Percentiles rank a stretch among this genome's conserved stretches.
These are phyloP conservation scores for Xylaria sp. DNA, from an alignment of 2,329 filamentous ascomycete genomes.

Conservation along the genomic window DNA sequence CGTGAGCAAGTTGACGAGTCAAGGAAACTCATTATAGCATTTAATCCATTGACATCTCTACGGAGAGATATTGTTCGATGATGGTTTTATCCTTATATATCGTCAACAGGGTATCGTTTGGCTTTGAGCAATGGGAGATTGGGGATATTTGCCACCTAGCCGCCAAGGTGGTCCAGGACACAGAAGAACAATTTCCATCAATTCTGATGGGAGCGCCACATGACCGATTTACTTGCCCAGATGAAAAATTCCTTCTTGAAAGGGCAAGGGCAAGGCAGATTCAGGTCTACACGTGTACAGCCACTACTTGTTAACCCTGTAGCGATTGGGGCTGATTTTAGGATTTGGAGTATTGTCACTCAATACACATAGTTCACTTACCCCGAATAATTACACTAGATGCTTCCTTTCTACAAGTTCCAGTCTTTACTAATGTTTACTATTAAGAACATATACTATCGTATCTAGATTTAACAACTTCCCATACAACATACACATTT, in stretches of 20 bases:
- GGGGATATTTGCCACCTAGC: not conserved
- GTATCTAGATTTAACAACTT: no score
- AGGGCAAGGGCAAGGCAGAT: no score
- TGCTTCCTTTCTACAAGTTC: not conserved
- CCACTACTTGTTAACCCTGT: no score
- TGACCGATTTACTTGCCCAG: no score
- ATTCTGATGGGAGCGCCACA: not conserved
- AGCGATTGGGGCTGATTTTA: no score
- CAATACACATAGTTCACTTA: no score
- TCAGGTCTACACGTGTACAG: no score
- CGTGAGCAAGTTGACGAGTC: not conserved
- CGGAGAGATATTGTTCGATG: not conserved
- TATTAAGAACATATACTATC: no score
- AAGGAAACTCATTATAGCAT: not conserved
- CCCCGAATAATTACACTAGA: no score
- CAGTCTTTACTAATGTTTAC: not conserved
- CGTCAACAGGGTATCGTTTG: not conserved
- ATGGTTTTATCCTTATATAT: not conserved
- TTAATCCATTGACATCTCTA: not conserved
- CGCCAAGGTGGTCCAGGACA: not conserved
- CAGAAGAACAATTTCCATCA: not conserved
- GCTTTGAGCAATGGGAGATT: not conserved
- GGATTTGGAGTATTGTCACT: no score
- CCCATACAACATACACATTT: no score
- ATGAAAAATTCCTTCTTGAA: no score